A percentile compares a stretch with the other conserved stretches of the same genome.
These are phyloP conservation scores for Pecoramyces ruminantium DNA, from an alignment of 192 early-diverging fungal genomes.

Conservation along the genomic window DNA sequence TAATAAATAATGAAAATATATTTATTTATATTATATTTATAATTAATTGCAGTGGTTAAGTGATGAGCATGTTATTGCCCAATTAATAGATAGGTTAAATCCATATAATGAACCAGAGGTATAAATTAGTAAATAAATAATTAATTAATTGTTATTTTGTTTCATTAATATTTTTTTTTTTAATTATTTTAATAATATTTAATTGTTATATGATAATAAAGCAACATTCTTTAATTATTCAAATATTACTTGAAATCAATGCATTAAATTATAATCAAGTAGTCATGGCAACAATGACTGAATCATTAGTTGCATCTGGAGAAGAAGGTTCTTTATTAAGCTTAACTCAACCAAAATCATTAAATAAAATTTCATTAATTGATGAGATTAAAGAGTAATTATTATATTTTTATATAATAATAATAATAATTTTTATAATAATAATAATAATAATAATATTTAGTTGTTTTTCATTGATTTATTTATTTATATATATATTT, in stretches of 20 bases:
- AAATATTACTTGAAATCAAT: background rate
- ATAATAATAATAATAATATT: background rate
- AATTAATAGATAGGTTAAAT: background rate
- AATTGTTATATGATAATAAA: too few species aligned
- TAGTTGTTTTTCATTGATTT: constrained; percentile 14
- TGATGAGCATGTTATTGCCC: background rate
- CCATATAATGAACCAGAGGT: background rate
- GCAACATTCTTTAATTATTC: background rate
- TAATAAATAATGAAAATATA: too few species aligned
- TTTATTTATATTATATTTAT: background rate
- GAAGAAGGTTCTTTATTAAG: background rate
- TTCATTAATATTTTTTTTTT: too few species aligned
- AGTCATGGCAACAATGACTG: background rate
- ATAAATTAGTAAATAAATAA: background rate
- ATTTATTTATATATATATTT: background rate
- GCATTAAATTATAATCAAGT: constrained; percentile 4
- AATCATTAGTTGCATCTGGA: background rate
- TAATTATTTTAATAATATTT: too few species aligned
- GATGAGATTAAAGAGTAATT: constrained; percentile 20
- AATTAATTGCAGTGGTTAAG: background rate
- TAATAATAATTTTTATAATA: background rate
- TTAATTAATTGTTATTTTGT: too few species aligned
- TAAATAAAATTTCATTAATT: constrained; percentile 22
- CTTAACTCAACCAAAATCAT: background rate
- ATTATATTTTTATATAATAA: background rate